Evolutionary conservation across 2,329 filamentous ascomycete species (phyloP).

Genomic region (Tolypocladium pustulatum): DNA sequence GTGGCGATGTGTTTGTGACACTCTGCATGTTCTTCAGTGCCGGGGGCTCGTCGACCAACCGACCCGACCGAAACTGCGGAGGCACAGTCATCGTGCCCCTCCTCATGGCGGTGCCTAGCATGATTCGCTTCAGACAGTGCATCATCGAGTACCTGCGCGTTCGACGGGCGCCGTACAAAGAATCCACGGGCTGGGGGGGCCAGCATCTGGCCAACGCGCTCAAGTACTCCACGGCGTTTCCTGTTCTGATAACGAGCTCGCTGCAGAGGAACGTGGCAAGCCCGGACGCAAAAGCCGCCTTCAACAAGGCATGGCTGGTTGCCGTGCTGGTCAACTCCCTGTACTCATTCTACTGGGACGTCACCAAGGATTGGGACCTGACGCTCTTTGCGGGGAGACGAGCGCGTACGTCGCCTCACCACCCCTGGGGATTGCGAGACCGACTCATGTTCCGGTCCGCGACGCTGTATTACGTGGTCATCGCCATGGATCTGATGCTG

Average conservation of each 20-base stretch:
- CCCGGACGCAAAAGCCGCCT: constrained; percentile 26
- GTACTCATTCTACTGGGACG: constrained; percentile 99
- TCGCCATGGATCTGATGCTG: constrained; percentile 67
- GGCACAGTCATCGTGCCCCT: constrained; percentile 71
- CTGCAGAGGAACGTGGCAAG: constrained; percentile 53
- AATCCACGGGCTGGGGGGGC: constrained; percentile 60
- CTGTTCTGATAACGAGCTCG: constrained; percentile 73
- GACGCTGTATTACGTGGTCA: constrained; percentile 71
- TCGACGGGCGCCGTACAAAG: constrained; percentile 42
- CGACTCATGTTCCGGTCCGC: constrained; percentile 62
- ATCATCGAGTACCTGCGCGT: constrained; percentile 78
- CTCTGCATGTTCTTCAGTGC: constrained; percentile 81
- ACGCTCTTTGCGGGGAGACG: constrained; percentile 58
- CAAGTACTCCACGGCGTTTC: constrained; percentile 92
- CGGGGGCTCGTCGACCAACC: constrained; percentile 62
- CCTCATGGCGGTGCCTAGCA: constrained; percentile 70
- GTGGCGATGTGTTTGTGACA: constrained; percentile 80
- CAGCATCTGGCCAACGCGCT: constrained; percentile 87
- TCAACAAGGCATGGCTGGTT: constrained; percentile 55
- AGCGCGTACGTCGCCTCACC: constrained; percentile 49
- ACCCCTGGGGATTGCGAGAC: constrained; percentile 69
- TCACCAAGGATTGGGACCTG: constrained; percentile 93
- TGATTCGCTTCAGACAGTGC: constrained; percentile 86
- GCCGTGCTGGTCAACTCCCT: constrained; percentile 73
- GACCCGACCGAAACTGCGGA: constrained; percentile 73